A percentile compares a stretch with the other conserved stretches of the same genome.
phyloP scores from a whole-genome alignment of 208 protist genomes.

The Acanthamoeba quina region DNA sequence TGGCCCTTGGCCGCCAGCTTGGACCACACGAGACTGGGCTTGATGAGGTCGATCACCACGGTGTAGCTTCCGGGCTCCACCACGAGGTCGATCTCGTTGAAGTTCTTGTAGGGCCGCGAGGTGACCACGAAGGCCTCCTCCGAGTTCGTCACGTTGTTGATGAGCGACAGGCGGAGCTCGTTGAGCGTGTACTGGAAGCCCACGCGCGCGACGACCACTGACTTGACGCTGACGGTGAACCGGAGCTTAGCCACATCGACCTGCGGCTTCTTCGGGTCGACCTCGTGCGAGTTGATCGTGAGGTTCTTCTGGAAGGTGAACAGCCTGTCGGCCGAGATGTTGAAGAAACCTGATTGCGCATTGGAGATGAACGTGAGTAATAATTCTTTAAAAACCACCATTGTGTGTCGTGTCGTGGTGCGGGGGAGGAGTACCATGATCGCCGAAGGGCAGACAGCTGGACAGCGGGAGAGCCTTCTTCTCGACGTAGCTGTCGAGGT shows the following conservation, averaged over 20 bases:
- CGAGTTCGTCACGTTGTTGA: neutral
- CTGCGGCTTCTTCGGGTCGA: neutral
- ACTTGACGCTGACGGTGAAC: neutral
- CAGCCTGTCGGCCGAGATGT: neutral
- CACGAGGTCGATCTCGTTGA: constrained; percentile 57
- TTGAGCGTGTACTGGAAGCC: constrained; percentile 59
- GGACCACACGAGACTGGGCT: constrained; percentile 30
- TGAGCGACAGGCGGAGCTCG: constrained; percentile 32
- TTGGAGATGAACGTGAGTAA: neutral
- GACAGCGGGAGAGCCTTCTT: neutral
- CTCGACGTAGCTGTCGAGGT: constrained; percentile 14
- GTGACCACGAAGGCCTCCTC: neutral
- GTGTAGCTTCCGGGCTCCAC: constrained; percentile 20
- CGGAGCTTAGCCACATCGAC: neutral
- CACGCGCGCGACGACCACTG: constrained; percentile 34
- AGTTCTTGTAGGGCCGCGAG: constrained; percentile 54
- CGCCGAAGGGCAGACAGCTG: neutral
- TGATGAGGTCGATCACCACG: neutral
- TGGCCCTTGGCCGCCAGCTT: neutral
- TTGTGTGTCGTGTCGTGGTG: neutral
- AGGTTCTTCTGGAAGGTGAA: constrained; percentile 4
- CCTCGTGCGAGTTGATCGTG: constrained; percentile 31
- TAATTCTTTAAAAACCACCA: neutral
- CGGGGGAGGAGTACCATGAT: neutral
- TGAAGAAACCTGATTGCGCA: neutral